Conservation (phyloP, 768 basidiomycete species). For the Chiua virens region DNA sequence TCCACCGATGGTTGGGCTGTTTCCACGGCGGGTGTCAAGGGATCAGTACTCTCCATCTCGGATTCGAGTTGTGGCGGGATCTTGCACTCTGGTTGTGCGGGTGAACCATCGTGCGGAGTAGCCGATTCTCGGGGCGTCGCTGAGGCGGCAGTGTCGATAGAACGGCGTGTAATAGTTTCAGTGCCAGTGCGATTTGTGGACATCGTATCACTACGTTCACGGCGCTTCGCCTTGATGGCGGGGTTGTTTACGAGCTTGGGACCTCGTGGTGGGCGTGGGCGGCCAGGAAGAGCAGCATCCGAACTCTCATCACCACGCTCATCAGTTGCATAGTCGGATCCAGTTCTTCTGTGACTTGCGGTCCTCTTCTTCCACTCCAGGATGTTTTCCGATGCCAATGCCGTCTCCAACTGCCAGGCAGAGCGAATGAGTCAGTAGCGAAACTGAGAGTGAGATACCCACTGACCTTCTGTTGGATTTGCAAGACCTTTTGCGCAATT, state of each 20-base stretch:
- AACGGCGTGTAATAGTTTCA: slow-evolving; percentile 28
- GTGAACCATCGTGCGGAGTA: slow-evolving; percentile 23
- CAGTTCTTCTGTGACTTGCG: slow-evolving; percentile 20
- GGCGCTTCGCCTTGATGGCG: slow-evolving; percentile 41
- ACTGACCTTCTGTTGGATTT: slow-evolving; percentile 88
- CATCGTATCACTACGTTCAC: slow-evolving; percentile 57
- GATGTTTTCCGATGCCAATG: slow-evolving; percentile 58
- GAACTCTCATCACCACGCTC: slow-evolving; percentile 62
- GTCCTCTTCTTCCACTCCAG: slow-evolving; percentile 34
- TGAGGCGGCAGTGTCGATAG: slow-evolving; percentile 24
- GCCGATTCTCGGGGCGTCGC: slow-evolving; percentile 30
- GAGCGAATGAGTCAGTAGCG: slow-evolving; percentile 6
- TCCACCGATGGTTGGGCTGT: slow-evolving; percentile 7
- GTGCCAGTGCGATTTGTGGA: slow-evolving; percentile 57
- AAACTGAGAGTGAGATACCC: neutral
- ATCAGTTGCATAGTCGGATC: slow-evolving; percentile 32
- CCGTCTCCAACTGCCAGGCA: slow-evolving; percentile 64
- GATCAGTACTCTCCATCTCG: slow-evolving; percentile 23
- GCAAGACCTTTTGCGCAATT: slow-evolving; percentile 83
- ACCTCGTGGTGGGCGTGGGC: slow-evolving; percentile 41
- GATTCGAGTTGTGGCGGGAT: slow-evolving; percentile 43
- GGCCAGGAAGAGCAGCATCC: slow-evolving; percentile 42
- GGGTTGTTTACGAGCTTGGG: slow-evolving; percentile 33
- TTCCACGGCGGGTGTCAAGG: slow-evolving; percentile 33
- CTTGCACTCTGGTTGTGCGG: slow-evolving; percentile 35